Evolutionary conservation across 2,329 filamentous ascomycete genomes (phyloP).

Genomic region (Paecilomyces dactylethromorphus): DNA sequence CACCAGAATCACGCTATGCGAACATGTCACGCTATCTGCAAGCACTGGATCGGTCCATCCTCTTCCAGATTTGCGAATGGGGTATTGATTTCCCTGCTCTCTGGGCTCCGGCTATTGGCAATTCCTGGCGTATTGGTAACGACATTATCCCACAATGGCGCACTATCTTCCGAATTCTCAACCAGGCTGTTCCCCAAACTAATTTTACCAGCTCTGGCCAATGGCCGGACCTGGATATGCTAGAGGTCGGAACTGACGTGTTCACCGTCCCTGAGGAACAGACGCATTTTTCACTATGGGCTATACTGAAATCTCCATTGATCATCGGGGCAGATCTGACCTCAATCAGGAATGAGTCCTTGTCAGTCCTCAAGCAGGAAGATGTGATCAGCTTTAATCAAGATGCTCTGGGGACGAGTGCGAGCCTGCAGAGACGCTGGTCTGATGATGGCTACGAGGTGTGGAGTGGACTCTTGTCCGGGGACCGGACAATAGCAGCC

Average conservation of each 20-base stretch:
- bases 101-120: conserved; percentile 43
- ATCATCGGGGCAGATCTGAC: conserved; percentile 38
- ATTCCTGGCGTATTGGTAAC: conserved; percentile 48
- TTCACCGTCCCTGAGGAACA: conserved; percentile 43
- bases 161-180: conserved; percentile 46
- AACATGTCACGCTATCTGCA: conserved; percentile 42
- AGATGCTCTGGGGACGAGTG: conserved; percentile 47
- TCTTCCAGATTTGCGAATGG: conserved; percentile 51
- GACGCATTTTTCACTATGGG: conserved; percentile 50
- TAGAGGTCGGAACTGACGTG: conserved; percentile 44
- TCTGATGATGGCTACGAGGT: conserved; percentile 47
- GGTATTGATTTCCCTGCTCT: conserved; percentile 44
- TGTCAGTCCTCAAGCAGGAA: conserved; percentile 43
- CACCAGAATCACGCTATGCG: conserved; percentile 37
- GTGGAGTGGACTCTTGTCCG: conserved; percentile 45
- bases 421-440: conserved; percentile 43
- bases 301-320: conserved; percentile 47
- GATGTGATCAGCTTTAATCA: conserved; percentile 55
- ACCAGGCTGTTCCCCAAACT: conserved; percentile 45
- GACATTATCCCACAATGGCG: conserved; percentile 49
- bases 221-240: conserved; percentile 50
- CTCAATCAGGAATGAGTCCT: conserved; percentile 32
- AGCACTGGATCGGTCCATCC: conserved; percentile 33
- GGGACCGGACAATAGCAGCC: conserved; percentile 37
- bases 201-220: conserved; percentile 40